phyloP scores from a whole-genome alignment of 1,284 basidiomycete genomes.

The Ganoderma lingzhi region DNA sequence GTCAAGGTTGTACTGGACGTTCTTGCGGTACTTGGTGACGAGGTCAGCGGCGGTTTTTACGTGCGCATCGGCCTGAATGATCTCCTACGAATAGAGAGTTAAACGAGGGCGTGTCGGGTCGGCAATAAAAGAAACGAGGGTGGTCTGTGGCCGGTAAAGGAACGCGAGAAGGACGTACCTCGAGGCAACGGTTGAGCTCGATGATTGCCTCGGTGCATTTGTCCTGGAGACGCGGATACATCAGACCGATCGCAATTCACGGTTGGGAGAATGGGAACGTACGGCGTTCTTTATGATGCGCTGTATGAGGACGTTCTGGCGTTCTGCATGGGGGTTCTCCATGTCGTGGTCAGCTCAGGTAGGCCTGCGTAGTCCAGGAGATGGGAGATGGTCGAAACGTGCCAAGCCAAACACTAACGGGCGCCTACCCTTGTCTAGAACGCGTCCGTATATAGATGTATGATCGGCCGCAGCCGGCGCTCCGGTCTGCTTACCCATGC shows the following conservation, averaged over 20 bases:
- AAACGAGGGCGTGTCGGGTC: not conserved
- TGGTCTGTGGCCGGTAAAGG: not conserved
- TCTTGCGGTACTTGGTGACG: slow-evolving; percentile 82
- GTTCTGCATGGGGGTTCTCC: slow-evolving; percentile 93
- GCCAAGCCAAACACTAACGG: not conserved
- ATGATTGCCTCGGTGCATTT: slow-evolving; percentile 82
- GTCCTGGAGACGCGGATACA: slow-evolving; percentile 51
- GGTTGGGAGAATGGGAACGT: slow-evolving; percentile 39
- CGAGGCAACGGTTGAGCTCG: slow-evolving; percentile 84
- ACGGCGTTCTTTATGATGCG: slow-evolving; percentile 92
- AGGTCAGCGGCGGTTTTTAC: slow-evolving; percentile 82
- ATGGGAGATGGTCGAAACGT: not conserved
- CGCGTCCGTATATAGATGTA: not conserved
- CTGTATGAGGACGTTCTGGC: slow-evolving; percentile 89
- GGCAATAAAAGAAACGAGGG: not conserved
- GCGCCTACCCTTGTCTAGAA: not conserved
- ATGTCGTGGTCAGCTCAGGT: slow-evolving; percentile 48
- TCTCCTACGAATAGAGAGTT: slow-evolving; percentile 56
- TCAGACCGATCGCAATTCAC: not conserved
- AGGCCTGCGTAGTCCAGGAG: not conserved
- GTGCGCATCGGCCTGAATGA: slow-evolving; percentile 72
- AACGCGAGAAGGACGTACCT: slow-evolving; percentile 52
- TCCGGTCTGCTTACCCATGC: not conserved
- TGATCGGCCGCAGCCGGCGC: not conserved
- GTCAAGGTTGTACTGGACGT: slow-evolving; percentile 87